These are phyloP conservation scores for Cucumis variabilis DNA, from an alignment of 331 rosid species.

Conservation along the genomic window DNA sequence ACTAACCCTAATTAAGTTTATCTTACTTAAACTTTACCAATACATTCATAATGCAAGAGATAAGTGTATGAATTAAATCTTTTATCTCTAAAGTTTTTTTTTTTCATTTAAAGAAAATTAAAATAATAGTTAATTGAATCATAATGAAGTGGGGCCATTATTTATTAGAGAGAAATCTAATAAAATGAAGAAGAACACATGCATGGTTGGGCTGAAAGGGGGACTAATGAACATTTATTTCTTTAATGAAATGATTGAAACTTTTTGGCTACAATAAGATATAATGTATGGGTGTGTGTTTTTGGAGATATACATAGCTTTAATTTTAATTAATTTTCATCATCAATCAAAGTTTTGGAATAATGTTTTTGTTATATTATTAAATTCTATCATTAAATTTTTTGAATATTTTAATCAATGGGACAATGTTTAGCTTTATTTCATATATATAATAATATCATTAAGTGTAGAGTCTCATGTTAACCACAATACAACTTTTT, in stretches of 20 bases:
- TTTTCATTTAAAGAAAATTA: neutral
- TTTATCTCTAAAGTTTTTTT: neutral
- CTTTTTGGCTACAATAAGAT: constrained; percentile 35
- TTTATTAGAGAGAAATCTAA: constrained; percentile 11
- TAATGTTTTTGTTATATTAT: neutral
- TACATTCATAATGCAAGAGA: no score
- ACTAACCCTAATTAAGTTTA: no score
- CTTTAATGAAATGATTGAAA: constrained; percentile 28
- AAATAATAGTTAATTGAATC: neutral
- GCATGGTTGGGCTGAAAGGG: constrained; percentile 36
- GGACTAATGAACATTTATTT: constrained; percentile 21
- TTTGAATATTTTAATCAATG: constrained; percentile 2
- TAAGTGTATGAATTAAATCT: no score
- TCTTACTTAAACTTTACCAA: neutral
- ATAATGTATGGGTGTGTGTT: constrained; percentile 7
- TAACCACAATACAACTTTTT: neutral
- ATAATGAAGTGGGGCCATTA: constrained; percentile 3
- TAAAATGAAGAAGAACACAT: constrained; percentile 33
- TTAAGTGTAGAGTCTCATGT: neutral
- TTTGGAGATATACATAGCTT: neutral
- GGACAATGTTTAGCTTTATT: constrained; percentile 22
- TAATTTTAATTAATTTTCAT: neutral
- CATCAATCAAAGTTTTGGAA: constrained; percentile 1
- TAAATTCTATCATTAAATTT: neutral
- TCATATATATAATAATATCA: neutral